These are phyloP conservation scores for Phytomonas francai DNA, from an alignment of 208 protist species.

Conservation along the genomic window DNA sequence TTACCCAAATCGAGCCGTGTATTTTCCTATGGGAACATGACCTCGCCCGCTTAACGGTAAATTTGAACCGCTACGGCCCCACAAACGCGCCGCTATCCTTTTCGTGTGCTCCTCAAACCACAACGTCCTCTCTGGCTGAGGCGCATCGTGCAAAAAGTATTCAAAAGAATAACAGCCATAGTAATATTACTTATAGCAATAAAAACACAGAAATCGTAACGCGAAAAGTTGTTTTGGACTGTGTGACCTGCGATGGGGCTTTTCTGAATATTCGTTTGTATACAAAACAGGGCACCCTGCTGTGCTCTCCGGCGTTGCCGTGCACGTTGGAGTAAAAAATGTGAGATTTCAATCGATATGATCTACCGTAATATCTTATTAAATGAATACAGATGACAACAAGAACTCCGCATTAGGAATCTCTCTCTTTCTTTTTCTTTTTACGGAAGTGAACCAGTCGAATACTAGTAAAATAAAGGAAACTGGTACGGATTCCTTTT, in stretches of 20 bases:
- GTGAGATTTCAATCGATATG: neutral
- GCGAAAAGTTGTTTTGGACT: slow-evolving; percentile 26
- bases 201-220: no score
- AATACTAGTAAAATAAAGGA: slow-evolving; percentile 8
- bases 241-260: slow-evolving; percentile 58
- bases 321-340: slow-evolving; percentile 2
- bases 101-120: no score
- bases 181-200: no score
- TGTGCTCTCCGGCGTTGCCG: slow-evolving; percentile 7
- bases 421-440: no score
- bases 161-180: neutral
- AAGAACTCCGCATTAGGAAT: no score
- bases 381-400: no score
- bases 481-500: slow-evolving; percentile 8
- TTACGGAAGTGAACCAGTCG: no score
- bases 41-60: neutral
- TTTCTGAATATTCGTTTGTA: slow-evolving; percentile 39
- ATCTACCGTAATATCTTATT: no score
- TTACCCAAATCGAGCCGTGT: neutral
- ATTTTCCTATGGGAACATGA: slow-evolving; percentile 17
- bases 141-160: neutral
- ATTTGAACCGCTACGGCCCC: no score
- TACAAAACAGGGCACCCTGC: slow-evolving; percentile 13
- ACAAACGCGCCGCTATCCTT: neutral
- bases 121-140: neutral